phyloP scores from a whole-genome alignment of 768 basidiomycete genomes.

The Chlorophyllum brunneum region DNA sequence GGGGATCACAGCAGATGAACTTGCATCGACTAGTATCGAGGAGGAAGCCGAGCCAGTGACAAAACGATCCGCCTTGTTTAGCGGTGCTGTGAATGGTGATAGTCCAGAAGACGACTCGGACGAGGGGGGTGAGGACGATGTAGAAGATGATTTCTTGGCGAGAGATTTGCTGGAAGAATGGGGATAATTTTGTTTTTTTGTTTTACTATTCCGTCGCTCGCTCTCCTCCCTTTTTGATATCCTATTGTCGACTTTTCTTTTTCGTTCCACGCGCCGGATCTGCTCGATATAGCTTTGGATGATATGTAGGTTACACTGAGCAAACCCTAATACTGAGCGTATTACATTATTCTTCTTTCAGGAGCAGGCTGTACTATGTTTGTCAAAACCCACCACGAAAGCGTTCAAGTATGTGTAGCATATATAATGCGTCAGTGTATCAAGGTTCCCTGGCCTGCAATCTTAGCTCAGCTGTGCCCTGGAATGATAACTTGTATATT shows the following conservation, averaged over 20 bases:
- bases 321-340: constrained; percentile 1
- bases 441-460: no score
- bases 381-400: no score
- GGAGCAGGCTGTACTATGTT: no score
- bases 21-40: constrained; percentile 19
- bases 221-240: constrained; percentile 10
- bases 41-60: constrained; percentile 17
- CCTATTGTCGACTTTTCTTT: constrained; percentile 6
- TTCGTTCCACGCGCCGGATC: constrained; percentile 6
- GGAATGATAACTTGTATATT: no score
- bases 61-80: constrained; percentile 13
- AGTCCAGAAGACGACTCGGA: constrained; percentile 34
- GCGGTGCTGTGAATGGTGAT: constrained; percentile 15
- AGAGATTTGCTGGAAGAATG: constrained; percentile 73
- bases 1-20: constrained; percentile 53
- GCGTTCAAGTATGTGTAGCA: no score
- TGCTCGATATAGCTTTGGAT: constrained; percentile 6
- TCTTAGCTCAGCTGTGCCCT: no score
- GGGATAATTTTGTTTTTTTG: constrained; percentile 46
- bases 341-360: not conserved
- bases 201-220: constrained; percentile 12
- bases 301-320: constrained; percentile 9
- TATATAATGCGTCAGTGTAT: no score
- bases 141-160: constrained; percentile 80
- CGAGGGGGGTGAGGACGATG: constrained; percentile 45